Evolutionary conservation across 192 early-diverging fungal species (phyloP).

Genomic region (Geranomyces variabilis): DNA sequence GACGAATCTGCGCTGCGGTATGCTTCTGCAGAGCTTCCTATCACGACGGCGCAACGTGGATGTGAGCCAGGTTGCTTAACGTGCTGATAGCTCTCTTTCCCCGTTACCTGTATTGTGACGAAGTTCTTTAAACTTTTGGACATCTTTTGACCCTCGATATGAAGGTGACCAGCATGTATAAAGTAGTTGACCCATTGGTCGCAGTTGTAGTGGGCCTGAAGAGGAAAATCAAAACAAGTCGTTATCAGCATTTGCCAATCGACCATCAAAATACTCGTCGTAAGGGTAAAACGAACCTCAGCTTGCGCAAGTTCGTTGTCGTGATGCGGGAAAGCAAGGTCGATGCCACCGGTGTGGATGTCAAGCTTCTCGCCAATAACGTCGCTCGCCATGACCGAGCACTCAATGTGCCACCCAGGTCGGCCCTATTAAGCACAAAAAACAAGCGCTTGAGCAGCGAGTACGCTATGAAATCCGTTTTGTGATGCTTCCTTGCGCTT

Average conservation of each 20-base stretch:
- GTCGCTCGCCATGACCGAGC: conserved; percentile 96
- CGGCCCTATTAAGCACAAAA: conserved; percentile 62
- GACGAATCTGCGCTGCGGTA: conserved; percentile 82
- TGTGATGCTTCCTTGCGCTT: no score
- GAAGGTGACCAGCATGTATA: conserved; percentile 92
- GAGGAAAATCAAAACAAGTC: no score
- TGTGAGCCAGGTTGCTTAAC: no score
- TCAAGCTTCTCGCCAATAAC: conserved; percentile 87
- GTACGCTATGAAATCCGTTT: conserved; percentile 8
- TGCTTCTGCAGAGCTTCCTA: conserved; percentile 77
- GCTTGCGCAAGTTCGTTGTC: conserved; percentile 97
- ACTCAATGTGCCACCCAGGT: conserved; percentile 99
- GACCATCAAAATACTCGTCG: background rate
- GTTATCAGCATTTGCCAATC: no score
- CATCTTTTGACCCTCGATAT: conserved; percentile 97
- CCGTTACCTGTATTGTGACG: conserved; percentile 75
- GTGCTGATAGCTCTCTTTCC: no score
- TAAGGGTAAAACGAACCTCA: conserved; percentile 53
- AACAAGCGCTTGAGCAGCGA: background rate
- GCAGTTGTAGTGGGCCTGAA: conserved; percentile 79
- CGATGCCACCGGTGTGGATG: conserved; percentile 94
- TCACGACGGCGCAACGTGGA: background rate
- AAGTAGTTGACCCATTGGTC: conserved; percentile 99
- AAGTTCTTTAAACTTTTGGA: conserved; percentile 99
- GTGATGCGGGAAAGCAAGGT: conserved; percentile 97